These are phyloP conservation scores for Fusarium concolor DNA, from an alignment of 2,329 filamentous ascomycete genomes.

Conservation along the genomic window DNA sequence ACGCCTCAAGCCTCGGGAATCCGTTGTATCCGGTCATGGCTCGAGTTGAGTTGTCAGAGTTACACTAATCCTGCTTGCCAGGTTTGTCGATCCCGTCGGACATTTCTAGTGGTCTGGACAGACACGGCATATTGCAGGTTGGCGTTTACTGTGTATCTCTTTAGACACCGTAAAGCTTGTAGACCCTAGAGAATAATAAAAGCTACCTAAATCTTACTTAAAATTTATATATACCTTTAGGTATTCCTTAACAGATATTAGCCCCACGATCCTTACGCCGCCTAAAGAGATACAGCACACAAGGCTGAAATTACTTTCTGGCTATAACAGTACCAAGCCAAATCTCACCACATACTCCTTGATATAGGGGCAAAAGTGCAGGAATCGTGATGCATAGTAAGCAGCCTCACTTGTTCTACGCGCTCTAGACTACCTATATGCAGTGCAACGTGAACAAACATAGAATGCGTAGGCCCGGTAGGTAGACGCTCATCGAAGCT, in stretches of 20 bases:
- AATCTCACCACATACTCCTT: constrained; percentile 4
- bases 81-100: constrained; percentile 25
- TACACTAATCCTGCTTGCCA: constrained; percentile 23
- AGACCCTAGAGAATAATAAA: too few relatives aligned
- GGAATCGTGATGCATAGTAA: not conserved
- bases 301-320: constrained; percentile 24
- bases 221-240: too few relatives aligned
- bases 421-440: constrained; percentile 7
- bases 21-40: constrained; percentile 1
- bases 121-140: constrained; percentile 5
- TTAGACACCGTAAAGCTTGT: too few relatives aligned
- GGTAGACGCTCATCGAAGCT: not conserved
- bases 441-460: constrained; percentile 1
- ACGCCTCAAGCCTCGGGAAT: constrained; percentile 12
- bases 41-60: constrained; percentile 29
- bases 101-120: constrained; percentile 23
- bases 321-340: not conserved
- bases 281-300: constrained; percentile 7
- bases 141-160: too few relatives aligned
- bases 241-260: too few relatives aligned
- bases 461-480: not conserved
- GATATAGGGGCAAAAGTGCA: constrained; percentile 8
- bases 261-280: too few relatives aligned
- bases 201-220: too few relatives aligned
- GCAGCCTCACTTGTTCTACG: constrained; percentile 18